These are phyloP conservation scores for Madurella mycetomatis DNA, from an alignment of 2,329 filamentous ascomycete genomes.

Conservation along the genomic window DNA sequence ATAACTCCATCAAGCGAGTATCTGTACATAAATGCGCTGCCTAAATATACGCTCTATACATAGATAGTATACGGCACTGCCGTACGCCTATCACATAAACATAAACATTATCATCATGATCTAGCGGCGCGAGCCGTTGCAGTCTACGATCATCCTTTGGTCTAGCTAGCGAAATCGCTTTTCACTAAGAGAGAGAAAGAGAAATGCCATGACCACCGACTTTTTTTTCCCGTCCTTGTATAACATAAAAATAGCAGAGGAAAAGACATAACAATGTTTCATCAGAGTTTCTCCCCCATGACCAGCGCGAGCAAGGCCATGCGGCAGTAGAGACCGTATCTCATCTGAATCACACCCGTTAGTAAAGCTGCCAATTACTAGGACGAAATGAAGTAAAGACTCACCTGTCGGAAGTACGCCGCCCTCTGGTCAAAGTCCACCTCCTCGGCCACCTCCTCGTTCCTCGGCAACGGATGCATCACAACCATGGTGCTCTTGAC, in stretches of 20 bases:
- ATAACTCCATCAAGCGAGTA: not conserved
- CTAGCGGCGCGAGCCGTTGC: not conserved
- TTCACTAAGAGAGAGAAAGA: not conserved
- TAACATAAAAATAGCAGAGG: not conserved
- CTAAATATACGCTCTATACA: not conserved
- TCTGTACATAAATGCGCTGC: not conserved
- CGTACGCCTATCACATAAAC: not conserved
- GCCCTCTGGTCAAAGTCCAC: slow-evolving; percentile 96
- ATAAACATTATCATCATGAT: not conserved
- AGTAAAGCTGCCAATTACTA: slow-evolving; percentile 33
- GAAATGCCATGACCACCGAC: not conserved
- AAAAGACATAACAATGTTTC: slow-evolving; percentile 1
- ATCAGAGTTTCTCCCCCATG: slow-evolving; percentile 50
- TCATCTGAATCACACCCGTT: slow-evolving; percentile 64
- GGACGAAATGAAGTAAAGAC: slow-evolving; percentile 28
- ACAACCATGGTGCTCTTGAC: slow-evolving; percentile 93
- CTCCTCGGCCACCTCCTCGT: slow-evolving; percentile 89
- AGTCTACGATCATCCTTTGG: not conserved
- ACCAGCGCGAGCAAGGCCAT: slow-evolving; percentile 96
- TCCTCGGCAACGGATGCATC: slow-evolving; percentile 91
- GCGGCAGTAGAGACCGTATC: slow-evolving; percentile 93
- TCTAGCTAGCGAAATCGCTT: not conserved
- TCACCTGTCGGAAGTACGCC: slow-evolving; percentile 98
- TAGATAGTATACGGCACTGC: not conserved
- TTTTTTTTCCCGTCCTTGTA: slow-evolving; percentile 5